Evolutionary conservation across 306 rosid genomes (phyloP), one percentile per base, ranked within the genome.

Genomic region (Quillaja saponaria): DNA sequence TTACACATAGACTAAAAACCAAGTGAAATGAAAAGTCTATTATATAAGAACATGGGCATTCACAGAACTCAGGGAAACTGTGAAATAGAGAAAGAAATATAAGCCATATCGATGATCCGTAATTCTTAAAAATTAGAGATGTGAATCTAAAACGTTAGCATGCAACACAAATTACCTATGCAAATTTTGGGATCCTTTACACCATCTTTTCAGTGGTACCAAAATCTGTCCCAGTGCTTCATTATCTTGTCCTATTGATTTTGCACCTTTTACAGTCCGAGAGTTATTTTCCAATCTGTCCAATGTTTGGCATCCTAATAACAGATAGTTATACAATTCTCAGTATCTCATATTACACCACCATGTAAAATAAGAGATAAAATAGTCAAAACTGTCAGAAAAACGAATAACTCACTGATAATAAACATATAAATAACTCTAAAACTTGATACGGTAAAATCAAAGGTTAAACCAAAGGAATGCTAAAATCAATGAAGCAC

Each of bases 211-310:
- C 44, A 92, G 68, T 8, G 85, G 95, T 34, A 73, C 67, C 63
- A 92, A 78, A 79, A 92, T 68, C 61, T 84, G 81, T 49, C 80
- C 76, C 64, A 86, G 58, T 28, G 95, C 88, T 76, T 92, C 94
- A 71, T 65, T 81, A 52, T 92, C 96, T 80, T 86, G 88, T 51
- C 87, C 80, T 65, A 92, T 84, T 70, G 76, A 38, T 68, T 73
- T 88, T 35, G 98, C 95, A 61, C 90, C 94, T 76, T 89, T 82
- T 54, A 81, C 83, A 10, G 91, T 92, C 40, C 87, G 90, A 14
- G 96, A 92, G 73, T 77, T 84, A 64, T 75, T 90, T 80, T 92
- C 99, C 67, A 92, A 69, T 53, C 72, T 79, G 62, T 86, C 89
- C 63, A 92, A 68, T 76, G 72, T 74, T 54, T 69, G 86, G 71